Evolutionary conservation across 345 rosid species (phyloP).

Genomic region (Linum lewisii): DNA sequence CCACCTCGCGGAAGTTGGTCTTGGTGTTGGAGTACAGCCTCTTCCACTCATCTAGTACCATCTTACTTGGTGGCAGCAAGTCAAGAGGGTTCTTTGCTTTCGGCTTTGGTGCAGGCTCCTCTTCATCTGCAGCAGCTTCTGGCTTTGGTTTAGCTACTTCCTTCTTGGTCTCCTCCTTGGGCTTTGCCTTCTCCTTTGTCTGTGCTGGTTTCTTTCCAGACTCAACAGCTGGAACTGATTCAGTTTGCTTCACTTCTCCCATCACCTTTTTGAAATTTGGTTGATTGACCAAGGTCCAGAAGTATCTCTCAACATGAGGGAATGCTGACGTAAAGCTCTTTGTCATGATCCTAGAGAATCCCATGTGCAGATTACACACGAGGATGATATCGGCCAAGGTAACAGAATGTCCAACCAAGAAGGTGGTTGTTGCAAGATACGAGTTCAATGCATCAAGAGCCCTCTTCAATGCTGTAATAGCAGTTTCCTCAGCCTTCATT

Average conservation of each 20-base stretch:
- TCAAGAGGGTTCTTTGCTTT: conserved; percentile 88
- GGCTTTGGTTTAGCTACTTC: conserved; percentile 53
- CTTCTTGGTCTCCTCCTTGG: conserved; percentile 59
- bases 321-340: conserved; percentile 77
- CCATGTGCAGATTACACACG: conserved; percentile 60
- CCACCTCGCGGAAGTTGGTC: conserved; percentile 92
- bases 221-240: conserved; percentile 42
- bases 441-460: conserved; percentile 63
- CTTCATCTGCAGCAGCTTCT: conserved; percentile 25
- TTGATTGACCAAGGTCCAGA: conserved; percentile 92
- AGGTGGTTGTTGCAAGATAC: conserved; percentile 69
- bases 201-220: conserved; percentile 60
- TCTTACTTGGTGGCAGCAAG: conserved; percentile 81
- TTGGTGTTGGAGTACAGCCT: conserved; percentile 96
- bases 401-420: conserved; percentile 80
- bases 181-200: conserved; percentile 55
- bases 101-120: conserved; percentile 35
- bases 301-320: conserved; percentile 97
- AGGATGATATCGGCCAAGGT: conserved; percentile 76
- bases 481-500: conserved; percentile 73
- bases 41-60: conserved; percentile 97
- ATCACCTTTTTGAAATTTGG: conserved; percentile 74
- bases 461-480: conserved; percentile 65
- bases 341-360: conserved; percentile 45
- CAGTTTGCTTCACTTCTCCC: conserved; percentile 80